phyloP scores from a whole-genome alignment of 768 basidiomycete species.

The Xerocomellus dryophilus region DNA sequence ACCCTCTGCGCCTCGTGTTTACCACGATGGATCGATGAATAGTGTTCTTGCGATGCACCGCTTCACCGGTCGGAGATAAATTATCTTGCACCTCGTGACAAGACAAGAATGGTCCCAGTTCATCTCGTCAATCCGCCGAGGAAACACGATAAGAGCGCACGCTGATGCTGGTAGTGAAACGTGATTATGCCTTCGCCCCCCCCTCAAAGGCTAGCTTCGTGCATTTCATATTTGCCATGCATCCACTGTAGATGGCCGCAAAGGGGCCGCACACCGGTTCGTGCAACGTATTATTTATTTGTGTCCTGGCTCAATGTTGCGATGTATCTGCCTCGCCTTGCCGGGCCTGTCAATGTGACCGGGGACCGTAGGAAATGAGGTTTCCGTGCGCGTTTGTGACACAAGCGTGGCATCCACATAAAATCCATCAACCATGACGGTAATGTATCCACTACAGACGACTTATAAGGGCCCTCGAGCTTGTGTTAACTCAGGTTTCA shows the following conservation, averaged over 20 bases:
- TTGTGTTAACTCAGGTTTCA: conserved; percentile 13
- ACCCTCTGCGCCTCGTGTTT: conserved; percentile 30
- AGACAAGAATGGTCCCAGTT: conserved; percentile 16
- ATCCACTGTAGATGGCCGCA: conserved; percentile 8
- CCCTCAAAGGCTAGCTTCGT: conserved; percentile 6
- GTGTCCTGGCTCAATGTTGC: conserved; percentile 18
- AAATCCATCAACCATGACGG: conserved; percentile 21
- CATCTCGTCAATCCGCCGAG: conserved; percentile 20
- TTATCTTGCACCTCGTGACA: conserved; percentile 18
- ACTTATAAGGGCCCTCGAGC: conserved; percentile 19
- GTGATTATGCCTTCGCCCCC: background rate
- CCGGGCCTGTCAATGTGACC: conserved; percentile 33
- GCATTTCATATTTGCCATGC: conserved; percentile 14
- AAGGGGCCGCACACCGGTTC: conserved; percentile 13
- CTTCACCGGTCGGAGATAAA: conserved; percentile 32
- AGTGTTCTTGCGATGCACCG: conserved; percentile 23
- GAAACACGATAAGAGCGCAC: background rate
- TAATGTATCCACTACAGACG: conserved; percentile 13
- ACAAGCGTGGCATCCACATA: conserved; percentile 31
- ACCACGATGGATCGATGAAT: conserved; percentile 30
- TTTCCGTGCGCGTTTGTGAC: conserved; percentile 38
- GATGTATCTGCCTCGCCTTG: conserved; percentile 36
- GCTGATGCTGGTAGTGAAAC: background rate
- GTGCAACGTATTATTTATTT: conserved; percentile 21
- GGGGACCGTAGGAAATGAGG: conserved; percentile 37